A percentile compares a stretch with the other conserved stretches of the same genome.
These are phyloP conservation scores for Termitomyces sp. DNA, from an alignment of 768 basidiomycete species.

Conservation along the genomic window DNA sequence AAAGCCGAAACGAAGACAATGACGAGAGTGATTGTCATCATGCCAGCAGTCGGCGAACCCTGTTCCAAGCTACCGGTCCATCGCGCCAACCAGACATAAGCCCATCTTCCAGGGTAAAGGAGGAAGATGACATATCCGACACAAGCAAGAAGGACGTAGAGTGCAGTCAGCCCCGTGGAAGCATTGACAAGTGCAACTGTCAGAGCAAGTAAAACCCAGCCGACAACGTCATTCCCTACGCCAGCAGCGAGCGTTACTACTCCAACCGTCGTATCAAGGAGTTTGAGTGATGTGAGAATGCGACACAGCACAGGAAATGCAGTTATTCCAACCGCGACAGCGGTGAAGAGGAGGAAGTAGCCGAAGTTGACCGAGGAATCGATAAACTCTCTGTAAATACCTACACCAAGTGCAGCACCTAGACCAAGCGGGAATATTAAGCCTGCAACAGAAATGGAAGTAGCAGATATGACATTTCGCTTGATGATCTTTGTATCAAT, in stretches of 20 bases:
- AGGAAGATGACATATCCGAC: conserved; percentile 65
- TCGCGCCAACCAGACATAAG: conserved; percentile 60
- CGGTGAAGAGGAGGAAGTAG: conserved; percentile 81
- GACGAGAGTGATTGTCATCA: conserved; percentile 79
- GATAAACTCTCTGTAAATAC: conserved; percentile 68
- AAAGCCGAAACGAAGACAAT: conserved; percentile 73
- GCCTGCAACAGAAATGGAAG: conserved; percentile 60
- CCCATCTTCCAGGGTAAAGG: conserved; percentile 58
- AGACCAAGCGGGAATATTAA: conserved; percentile 76
- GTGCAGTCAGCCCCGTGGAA: conserved; percentile 62
- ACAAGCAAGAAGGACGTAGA: conserved; percentile 72
- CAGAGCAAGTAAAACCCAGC: conserved; percentile 81
- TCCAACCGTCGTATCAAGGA: conserved; percentile 84
- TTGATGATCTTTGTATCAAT: conserved; percentile 69
- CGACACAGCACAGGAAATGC: conserved; percentile 82
- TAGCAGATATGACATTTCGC: conserved; percentile 54
- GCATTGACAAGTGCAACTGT: conserved; percentile 84
- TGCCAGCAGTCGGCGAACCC: conserved; percentile 62
- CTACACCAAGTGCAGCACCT: conserved; percentile 71
- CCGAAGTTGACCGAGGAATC: conserved; percentile 57
- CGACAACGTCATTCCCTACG: conserved; percentile 71
- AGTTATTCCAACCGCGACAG: conserved; percentile 77
- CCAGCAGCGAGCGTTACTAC: conserved; percentile 79
- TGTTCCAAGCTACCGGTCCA: conserved; percentile 69
- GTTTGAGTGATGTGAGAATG: conserved; percentile 77